Base-by-base conservation (phyloP, 164 flowering plant genomes). In the Annona squamosa region DNA sequence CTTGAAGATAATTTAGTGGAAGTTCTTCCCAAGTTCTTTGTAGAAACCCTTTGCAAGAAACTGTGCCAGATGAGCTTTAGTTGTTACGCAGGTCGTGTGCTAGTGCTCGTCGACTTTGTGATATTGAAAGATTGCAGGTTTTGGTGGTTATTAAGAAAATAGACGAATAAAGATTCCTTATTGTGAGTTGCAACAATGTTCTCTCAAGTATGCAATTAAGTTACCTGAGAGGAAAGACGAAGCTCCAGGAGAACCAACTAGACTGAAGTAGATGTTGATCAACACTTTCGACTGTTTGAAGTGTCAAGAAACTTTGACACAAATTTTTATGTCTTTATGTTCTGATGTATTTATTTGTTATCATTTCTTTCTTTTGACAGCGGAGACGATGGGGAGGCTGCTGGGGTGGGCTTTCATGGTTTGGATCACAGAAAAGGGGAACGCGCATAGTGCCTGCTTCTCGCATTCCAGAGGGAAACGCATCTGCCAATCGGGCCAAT, bases 381-480 rank as follows among this genome's bases (percentile, higher is more conserved):
- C 79, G 86, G 57, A 90, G 90, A 83, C 81, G 93, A 83, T 95
- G 99, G 98, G 84, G 85, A 46, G 88, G 88, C 45, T 95, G 94
- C 77, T 90, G 77, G 88, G 82, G 86, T 75, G 88, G 87, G 43
- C 78, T 92, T 1, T 87, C 91, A 12, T 95, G 97, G 75, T 90
- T 95, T 72, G 80, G 92, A 42, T 70, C 88, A 5, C 89, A 90
- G 48, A 92, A 92, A 79, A 90, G 95, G 56, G 90, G 92, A 46
- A 92, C 87, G 59, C 94, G 99, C 13, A 88, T 95, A 72, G 99
- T 90, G 4, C 99, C 98, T 65, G 85, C 97, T 71, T 80, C 95
- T 75, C 96, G 98, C 52, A 80, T 90, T 52, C 90, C 90, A 26
- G 98, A 93, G 16, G 89, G 88, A 57, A 89, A 84, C 76, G 79